A percentile compares a stretch with the other conserved stretches of the same genome.
Evolutionary conservation across 495 filamentous ascomycete species (phyloP).

Genomic region (Halenospora varia): DNA sequence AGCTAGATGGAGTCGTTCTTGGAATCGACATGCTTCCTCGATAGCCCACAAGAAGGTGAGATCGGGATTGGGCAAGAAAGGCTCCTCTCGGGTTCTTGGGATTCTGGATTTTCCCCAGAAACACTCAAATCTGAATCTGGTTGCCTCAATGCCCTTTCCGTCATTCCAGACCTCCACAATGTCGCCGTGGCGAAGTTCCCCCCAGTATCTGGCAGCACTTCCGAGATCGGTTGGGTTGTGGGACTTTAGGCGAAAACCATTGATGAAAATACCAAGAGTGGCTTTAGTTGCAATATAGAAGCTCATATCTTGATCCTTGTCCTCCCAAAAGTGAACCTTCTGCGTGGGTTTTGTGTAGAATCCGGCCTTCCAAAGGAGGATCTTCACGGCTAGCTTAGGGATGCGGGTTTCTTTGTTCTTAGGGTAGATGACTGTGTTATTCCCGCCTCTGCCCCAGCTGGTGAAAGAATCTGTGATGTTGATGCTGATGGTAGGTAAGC

Average conservation of each 20-base stretch:
- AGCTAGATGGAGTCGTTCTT: constrained; percentile 8
- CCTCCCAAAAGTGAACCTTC: constrained; percentile 35
- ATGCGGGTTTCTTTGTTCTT: constrained; percentile 59
- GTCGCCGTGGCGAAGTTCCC: constrained; percentile 68
- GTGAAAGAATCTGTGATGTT: constrained; percentile 59
- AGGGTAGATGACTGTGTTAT: constrained; percentile 59
- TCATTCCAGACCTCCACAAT: constrained; percentile 57
- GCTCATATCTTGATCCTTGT: constrained; percentile 45
- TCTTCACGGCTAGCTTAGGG: constrained; percentile 74
- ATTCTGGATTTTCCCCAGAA: constrained; percentile 47
- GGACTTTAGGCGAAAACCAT: constrained; percentile 54
- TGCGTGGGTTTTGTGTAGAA: constrained; percentile 43
- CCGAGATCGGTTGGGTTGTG: constrained; percentile 37
- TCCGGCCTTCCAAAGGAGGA: constrained; percentile 65
- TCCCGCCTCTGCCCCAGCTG: constrained; percentile 67
- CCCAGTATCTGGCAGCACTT: constrained; percentile 50
- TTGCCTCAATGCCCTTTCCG: constrained; percentile 28
- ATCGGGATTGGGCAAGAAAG: constrained; percentile 1
- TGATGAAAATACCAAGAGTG: constrained; percentile 65
- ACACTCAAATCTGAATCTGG: constrained; percentile 52
- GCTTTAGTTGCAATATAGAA: constrained; percentile 76
- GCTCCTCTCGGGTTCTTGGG: constrained; percentile 3
- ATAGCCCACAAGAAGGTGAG: constrained; percentile 9
- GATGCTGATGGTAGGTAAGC: constrained; percentile 49
- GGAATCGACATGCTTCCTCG: constrained; percentile 11